phyloP scores from a whole-genome alignment of 2,329 filamentous ascomycete genomes.

The Penicillium psychrosexuale region DNA sequence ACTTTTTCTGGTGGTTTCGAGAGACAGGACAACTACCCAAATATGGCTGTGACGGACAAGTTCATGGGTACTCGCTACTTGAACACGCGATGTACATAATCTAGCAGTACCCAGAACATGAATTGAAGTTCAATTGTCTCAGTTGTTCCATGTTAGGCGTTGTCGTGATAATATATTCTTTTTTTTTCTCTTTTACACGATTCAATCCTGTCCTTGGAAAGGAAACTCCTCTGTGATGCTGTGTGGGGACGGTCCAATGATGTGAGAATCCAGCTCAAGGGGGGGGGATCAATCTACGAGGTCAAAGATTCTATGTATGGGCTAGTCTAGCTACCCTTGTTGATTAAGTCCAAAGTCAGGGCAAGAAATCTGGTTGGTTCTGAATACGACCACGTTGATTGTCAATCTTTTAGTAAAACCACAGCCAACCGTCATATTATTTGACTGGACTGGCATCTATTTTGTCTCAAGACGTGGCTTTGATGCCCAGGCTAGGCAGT shows the following conservation, averaged over 20 bases:
- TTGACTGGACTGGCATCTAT: not conserved
- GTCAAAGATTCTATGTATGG: too few relatives aligned
- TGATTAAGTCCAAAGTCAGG: not conserved
- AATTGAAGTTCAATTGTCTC: not conserved
- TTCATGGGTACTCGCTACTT: constrained; percentile 4
- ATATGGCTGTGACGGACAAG: not conserved
- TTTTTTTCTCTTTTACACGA: not conserved
- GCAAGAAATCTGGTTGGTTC: not conserved
- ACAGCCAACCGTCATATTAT: not conserved
- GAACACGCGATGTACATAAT: constrained; percentile 8
- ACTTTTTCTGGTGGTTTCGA: constrained; percentile 13
- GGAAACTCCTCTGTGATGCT: not conserved
- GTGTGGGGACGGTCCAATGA: too few relatives aligned
- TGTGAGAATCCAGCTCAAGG: not conserved
- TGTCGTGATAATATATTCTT: not conserved
- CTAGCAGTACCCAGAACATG: constrained; percentile 5
- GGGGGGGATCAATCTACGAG: not conserved
- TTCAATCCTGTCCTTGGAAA: not conserved
- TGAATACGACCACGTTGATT: not conserved
- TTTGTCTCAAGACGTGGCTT: constrained; percentile 2
- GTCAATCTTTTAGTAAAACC: not conserved
- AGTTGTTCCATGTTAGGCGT: not conserved
- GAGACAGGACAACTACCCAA: not conserved
- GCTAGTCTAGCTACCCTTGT: not conserved
- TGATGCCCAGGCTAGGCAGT: not conserved